Evolutionary conservation across 257 asterid genomes (phyloP), one percentile per base, ranked within the genome.

Genomic region (Pogostemon cablin): DNA sequence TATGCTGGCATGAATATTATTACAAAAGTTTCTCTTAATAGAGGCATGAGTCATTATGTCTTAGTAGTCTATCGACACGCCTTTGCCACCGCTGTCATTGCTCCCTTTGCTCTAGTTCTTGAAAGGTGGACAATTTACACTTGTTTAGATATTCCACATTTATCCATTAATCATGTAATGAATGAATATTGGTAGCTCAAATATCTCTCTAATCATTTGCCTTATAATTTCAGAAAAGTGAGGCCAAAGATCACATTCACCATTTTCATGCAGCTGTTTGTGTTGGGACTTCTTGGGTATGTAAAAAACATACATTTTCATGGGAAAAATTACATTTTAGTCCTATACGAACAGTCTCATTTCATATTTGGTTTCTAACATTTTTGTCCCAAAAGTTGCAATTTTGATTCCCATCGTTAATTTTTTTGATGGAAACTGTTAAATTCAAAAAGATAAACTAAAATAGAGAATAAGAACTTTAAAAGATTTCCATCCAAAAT

Each of bases 1-100:
- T 93, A 90, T 63, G 98, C 97, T 9, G 98, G 98, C 0, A 93
- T 93, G 98, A 90, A 87, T 62, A 87, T 93, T 11, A 88, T 93
- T 37, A 93, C 98, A 0, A 93, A 93, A 80, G 98, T 90, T n/a
- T 93, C 98, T 38, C 97, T 90, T 0, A 90, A 90, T 34, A 74
- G 87, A 50, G 98, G 98, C 72, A 90, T 90, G 96, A 93, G 98
- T 76, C 97, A 90, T 62, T 88, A 90, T 63, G 98, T 88, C n/a
- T 83, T 93, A 4, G 98, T 93, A 8, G 98, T 90, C 10, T 93
- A 93, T 67, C 74, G 98, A 11, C 90, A 93, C 68, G 98, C 98
- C 53, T 90, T 93, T 61, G 98, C 98, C 71, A 86, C 98, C 25
- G 91, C 91, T 1, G 88, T 74, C 12, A 93, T 93, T 50, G 96